Evolutionary conservation across 2,329 filamentous ascomycete genomes (phyloP).

Genomic region (Claviceps sp.): DNA sequence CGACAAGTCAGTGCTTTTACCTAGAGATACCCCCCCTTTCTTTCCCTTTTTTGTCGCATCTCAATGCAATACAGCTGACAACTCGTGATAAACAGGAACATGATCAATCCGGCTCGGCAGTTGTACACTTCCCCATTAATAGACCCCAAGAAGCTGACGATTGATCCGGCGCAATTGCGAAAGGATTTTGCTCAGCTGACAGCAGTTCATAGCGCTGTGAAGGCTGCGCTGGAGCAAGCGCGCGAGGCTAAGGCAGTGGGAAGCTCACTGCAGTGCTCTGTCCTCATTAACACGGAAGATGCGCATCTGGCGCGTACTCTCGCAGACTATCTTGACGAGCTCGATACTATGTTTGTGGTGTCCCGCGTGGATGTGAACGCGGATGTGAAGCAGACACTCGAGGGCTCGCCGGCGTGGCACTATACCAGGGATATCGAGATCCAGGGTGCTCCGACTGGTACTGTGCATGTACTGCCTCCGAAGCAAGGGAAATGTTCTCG

Average conservation of each 20-base stretch:
- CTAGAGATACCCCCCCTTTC: not conserved
- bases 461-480: constrained; percentile 35
- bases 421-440: constrained; percentile 31
- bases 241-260: constrained; percentile 60
- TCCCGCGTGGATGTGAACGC: constrained; percentile 49
- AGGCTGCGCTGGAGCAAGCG: constrained; percentile 60
- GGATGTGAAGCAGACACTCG: constrained; percentile 26
- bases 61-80: not conserved
- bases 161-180: constrained; percentile 26
- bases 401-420: constrained; percentile 23
- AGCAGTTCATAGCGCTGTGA: constrained; percentile 52
- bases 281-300: constrained; percentile 40
- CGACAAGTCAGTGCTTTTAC: constrained; percentile 23
- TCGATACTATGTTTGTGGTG: constrained; percentile 55
- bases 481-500: constrained; percentile 59
- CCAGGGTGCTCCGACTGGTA: constrained; percentile 19
- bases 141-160: constrained; percentile 23
- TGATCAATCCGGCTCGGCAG: constrained; percentile 30
- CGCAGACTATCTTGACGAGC: constrained; percentile 32
- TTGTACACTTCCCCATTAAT: constrained; percentile 32
- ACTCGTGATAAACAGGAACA: constrained; percentile 9
- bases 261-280: constrained; percentile 66
- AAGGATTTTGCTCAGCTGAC: constrained; percentile 35
- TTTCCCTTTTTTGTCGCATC: constrained; percentile 5
- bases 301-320: constrained; percentile 21